phyloP scores from a whole-genome alignment of 345 rosid species.

The Acer negundo region DNA sequence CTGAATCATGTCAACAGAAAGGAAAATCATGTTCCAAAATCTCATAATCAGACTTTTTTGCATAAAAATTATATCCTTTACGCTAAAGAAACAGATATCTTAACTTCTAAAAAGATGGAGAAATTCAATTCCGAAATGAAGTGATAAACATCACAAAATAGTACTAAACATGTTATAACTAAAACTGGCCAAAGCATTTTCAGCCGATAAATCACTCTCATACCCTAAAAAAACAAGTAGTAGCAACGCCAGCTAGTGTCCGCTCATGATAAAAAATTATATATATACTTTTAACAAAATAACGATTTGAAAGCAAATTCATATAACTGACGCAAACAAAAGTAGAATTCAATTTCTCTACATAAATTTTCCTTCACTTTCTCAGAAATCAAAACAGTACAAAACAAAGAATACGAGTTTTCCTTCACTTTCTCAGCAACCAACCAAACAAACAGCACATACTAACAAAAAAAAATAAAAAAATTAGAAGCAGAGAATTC shows the following conservation, averaged over 20 bases:
- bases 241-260: background rate
- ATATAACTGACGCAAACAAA: background rate
- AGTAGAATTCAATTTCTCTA: background rate
- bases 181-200: background rate
- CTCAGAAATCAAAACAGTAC: background rate
- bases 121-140: background rate
- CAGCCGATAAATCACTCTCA: background rate
- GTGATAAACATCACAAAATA: background rate
- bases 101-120: background rate
- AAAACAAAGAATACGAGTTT: too few relatives aligned
- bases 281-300: background rate
- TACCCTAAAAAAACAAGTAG: background rate
- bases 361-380: background rate
- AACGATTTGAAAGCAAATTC: background rate
- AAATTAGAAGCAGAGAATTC: too few relatives aligned
- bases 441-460: too few relatives aligned
- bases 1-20: background rate
- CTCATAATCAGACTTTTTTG: background rate
- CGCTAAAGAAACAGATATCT: background rate
- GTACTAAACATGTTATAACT: background rate
- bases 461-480: too few relatives aligned
- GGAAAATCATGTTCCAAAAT: background rate
- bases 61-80: conserved; percentile 4
- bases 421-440: too few relatives aligned
- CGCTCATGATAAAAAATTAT: background rate